Conservation (phyloP, 2,329 filamentous ascomycete species). For the Epicoccum nigrum region DNA sequence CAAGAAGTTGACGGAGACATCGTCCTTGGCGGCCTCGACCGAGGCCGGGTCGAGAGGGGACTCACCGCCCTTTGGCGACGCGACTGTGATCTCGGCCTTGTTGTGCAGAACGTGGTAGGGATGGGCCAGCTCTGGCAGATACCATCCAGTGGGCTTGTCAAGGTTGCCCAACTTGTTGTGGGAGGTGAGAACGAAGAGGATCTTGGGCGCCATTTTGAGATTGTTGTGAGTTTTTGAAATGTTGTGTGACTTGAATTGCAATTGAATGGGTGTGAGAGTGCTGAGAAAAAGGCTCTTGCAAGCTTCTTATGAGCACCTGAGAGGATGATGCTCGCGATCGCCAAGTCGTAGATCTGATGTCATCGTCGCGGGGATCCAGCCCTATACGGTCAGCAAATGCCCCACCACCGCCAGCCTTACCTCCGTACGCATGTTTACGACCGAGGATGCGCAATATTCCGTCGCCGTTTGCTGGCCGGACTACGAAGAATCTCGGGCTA, state of each 20-base stretch:
- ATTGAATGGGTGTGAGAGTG: background rate
- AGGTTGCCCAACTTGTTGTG: slow-evolving; percentile 54
- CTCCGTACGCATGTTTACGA: background rate
- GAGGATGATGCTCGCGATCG: background rate
- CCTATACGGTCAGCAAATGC: background rate
- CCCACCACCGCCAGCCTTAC: too few relatives aligned
- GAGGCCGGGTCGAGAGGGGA: slow-evolving; percentile 47
- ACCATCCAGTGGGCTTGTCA: slow-evolving; percentile 70
- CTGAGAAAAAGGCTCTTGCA: background rate
- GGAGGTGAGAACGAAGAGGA: slow-evolving; percentile 75
- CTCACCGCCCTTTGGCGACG: slow-evolving; percentile 48
- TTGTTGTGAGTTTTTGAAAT: background rate
- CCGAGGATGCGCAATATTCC: background rate
- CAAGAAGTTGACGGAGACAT: slow-evolving; percentile 52
- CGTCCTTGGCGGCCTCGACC: slow-evolving; percentile 53
- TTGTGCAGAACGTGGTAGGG: slow-evolving; percentile 48
- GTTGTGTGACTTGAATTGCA: too few relatives aligned
- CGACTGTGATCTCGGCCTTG: slow-evolving; percentile 48
- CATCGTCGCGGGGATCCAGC: slow-evolving; percentile 11
- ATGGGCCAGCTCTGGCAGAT: slow-evolving; percentile 55
- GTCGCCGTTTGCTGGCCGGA: background rate
- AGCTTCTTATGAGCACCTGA: slow-evolving; percentile 1
- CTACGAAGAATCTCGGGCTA: background rate
- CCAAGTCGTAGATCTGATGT: background rate
- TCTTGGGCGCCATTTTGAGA: slow-evolving; percentile 53